Base-by-base conservation (phyloP, 306 rosid genomes). In the Citrullus amarus region DNA sequence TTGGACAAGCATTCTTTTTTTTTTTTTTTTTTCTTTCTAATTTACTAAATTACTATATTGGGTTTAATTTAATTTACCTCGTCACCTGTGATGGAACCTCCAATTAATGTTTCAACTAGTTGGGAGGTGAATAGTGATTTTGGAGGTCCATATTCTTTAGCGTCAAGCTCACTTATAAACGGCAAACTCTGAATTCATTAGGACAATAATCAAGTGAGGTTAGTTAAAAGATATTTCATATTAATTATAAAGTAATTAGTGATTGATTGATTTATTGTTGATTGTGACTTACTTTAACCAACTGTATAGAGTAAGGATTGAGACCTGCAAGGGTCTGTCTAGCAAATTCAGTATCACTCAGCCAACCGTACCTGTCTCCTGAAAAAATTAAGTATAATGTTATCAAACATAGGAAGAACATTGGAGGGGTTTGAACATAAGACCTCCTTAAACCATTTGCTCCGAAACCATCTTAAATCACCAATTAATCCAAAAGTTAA, bases 291-390 rank as follows among this genome's bases (percentile, higher is more conserved):
- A 48, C 53, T 48, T 13, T 51, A 18, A 51, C 55, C 1, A 51
- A 4, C 18, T 51, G 17, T 51, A 51, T 51, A 5, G 17, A 51
- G 18, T 51, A 51, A 14, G 55, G 55, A 0, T 51, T 51, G 6
- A 51, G 6, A 51, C 55, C 55, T 4, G 55, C 55, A 0, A 51
- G 55, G 13, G 96, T 93, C 53, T 93, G 94, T 86, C 97, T 88
- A 4, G 65, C 87, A 83, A 93, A 93, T 83, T 91, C 94, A 50
- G 83, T 91, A 67, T 93, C 94, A 83, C 90, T 89, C 66, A 91
- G 82, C 98, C 98, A 93, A 65, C 88, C 88, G 87, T 89, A 91
- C 75, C 87, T 89, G 84, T 93, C 96, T 85, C 77, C 97, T 92
- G 81, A 53, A 15, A 48, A 48, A 39, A 39, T 43, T 13, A 32